Evolutionary conservation across 2,329 filamentous ascomycete genomes (phyloP), one percentile per base, ranked within the genome.

Genomic region (Fusarium coicis): DNA sequence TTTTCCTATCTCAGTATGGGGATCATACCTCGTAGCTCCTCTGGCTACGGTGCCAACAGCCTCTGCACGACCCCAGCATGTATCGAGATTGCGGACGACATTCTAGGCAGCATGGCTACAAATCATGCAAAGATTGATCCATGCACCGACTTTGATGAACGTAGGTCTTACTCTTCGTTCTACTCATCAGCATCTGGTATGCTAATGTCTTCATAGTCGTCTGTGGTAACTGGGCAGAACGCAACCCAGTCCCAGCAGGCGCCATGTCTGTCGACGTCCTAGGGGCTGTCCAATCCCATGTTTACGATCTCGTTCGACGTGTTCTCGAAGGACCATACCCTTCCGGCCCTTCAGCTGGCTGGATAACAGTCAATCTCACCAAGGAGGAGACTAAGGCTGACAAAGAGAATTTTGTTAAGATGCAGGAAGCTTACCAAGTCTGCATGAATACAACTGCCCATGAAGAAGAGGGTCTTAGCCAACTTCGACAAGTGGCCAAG

Each of bases 381-480:
- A 54, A 79, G 2, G 76, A 82, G 9, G 82, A 84, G 43, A 84
- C 83, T 4, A 81, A 37, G 23, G 46, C 83, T 3, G 89, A 92
- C 63, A 83, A 89, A 76, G 80, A 87, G 34, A 94, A 93, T 77
- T 93, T 93, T 76, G 80, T 87, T 64, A 91, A 92, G 79, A 82
- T 94, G 77, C 88, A 92, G 78, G 81, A 85, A 50, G 88, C 86
- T 2, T 94, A 93, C 76, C 82, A 89, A 68, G 87, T 91, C 42
- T 94, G 92, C 77, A 87, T 92, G 80, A 85, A 93, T 74, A 87
- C 91, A 77, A 83, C 87, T 14, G 80, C 83, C 9, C 87, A 93
- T 56, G 86, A 87, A 70, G 80, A 86, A 47, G 78, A 85, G 10
- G 92, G 91, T 5, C 82, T 87, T 14, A 79, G 85, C 63, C 91